Evolutionary conservation across 768 basidiomycete genomes (phyloP).

Genomic region (Leccinum incarnatum): DNA sequence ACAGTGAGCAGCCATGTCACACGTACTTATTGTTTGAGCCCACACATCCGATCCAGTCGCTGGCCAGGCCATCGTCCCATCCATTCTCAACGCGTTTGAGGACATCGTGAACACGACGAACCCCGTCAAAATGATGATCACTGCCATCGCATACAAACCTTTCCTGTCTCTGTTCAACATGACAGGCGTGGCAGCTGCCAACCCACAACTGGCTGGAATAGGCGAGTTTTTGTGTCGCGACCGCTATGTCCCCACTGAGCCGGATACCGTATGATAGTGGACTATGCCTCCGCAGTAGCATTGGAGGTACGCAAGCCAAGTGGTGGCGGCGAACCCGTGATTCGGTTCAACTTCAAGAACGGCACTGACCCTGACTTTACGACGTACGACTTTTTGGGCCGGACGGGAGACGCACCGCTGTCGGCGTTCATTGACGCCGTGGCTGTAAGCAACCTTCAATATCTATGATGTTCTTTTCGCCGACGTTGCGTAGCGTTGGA

Average conservation of each 20-base stretch:
- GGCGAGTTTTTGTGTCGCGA: conserved; percentile 34
- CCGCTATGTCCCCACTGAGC: background rate
- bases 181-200: conserved; percentile 52
- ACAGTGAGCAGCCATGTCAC: conserved; percentile 42
- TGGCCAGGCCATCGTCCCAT: conserved; percentile 60
- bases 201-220: conserved; percentile 55
- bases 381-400: conserved; percentile 46
- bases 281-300: conserved; percentile 57
- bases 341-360: conserved; percentile 71
- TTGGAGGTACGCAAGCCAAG: conserved; percentile 56
- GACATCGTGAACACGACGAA: conserved; percentile 49
- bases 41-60: conserved; percentile 45
- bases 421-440: conserved; percentile 47
- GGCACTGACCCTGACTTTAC: conserved; percentile 48
- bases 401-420: conserved; percentile 51
- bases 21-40: background rate
- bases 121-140: conserved; percentile 55
- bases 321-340: conserved; percentile 44
- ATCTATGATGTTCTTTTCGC: background rate
- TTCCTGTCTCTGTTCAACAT: conserved; percentile 78
- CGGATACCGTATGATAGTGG: conserved; percentile 37
- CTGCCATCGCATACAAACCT: conserved; percentile 72
- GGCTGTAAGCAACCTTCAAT: conserved; percentile 26
- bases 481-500: background rate
- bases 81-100: conserved; percentile 52